Conservation (phyloP, 495 filamentous ascomycete species). For the Cercophora sp. region DNA sequence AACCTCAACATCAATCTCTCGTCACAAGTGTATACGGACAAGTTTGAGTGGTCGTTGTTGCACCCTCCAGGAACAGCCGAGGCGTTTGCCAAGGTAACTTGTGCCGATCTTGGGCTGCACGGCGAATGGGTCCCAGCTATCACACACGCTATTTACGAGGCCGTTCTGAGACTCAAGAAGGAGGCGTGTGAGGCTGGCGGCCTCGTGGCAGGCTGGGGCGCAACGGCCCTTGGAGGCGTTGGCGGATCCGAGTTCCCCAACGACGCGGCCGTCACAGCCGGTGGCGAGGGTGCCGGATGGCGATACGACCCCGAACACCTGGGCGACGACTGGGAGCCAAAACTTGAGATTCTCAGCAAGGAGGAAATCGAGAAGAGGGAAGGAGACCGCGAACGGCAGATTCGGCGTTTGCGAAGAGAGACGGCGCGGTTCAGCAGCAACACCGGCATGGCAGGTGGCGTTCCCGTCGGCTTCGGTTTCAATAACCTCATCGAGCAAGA, state of each 20-base stretch:
- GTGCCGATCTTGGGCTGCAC: slow-evolving; percentile 80
- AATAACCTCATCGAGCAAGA: slow-evolving; percentile 59
- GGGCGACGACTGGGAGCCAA: slow-evolving; percentile 90
- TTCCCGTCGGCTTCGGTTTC: slow-evolving; percentile 55
- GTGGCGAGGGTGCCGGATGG: slow-evolving; percentile 74
- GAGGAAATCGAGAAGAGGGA: slow-evolving; percentile 98
- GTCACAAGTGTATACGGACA: slow-evolving; percentile 91
- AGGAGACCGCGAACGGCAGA: slow-evolving; percentile 87
- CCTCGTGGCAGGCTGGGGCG: slow-evolving; percentile 63
- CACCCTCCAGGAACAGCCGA: slow-evolving; percentile 90
- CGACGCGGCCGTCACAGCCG: slow-evolving; percentile 67
- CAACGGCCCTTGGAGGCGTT: slow-evolving; percentile 43
- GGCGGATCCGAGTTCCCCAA: slow-evolving; percentile 72
- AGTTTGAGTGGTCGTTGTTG: slow-evolving; percentile 96
- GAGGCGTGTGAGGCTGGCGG: slow-evolving; percentile 90
- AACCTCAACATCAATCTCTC: slow-evolving; percentile 88
- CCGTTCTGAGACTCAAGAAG: slow-evolving; percentile 87
- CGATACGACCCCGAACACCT: slow-evolving; percentile 87
- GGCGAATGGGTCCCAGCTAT: slow-evolving; percentile 95
- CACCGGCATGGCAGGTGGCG: slow-evolving; percentile 63
- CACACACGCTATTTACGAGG: slow-evolving; percentile 95
- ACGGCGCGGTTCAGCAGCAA: slow-evolving; percentile 88
- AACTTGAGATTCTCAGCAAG: slow-evolving; percentile 81
- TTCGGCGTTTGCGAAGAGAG: slow-evolving; percentile 79
- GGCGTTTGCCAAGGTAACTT: slow-evolving; percentile 85